Base-by-base conservation (phyloP, 2,329 filamentous ascomycete species). In the Hypoxylon sp. region DNA sequence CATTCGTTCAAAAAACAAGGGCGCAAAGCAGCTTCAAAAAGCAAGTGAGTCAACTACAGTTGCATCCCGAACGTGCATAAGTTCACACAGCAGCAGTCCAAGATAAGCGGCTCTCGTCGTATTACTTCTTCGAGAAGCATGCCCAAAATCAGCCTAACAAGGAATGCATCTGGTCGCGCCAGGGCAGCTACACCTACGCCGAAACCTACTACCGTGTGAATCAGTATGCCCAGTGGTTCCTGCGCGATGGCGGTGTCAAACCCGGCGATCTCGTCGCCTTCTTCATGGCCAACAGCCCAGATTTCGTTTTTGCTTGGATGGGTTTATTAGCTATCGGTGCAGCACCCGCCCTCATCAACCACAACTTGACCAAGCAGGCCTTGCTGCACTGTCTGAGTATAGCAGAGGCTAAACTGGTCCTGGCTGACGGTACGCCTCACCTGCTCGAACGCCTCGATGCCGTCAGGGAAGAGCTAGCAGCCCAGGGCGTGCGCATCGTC, bases 281-380 rank as follows among this genome's bases (percentile, higher is more conserved):
- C 63, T 91, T 90, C 76, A 85, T 92, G 76, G 84, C 83, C 71
- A 93, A 92, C 75, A 86, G 87, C 12, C 83, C 88, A 0, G 89
- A 92, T 59, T 91, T 92, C 70, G 72, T 90, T 7, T 86, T 91
- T 51, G 84, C 85, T 2, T 90, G 89, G 86, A 74, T 92, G 41
- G 90, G 86, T 0, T 78, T 90, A 2, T 86, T 86, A 82, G 84
- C 87, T 8, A 85, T 92, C 59, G 90, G 90, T 2, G 87, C 87
- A 12, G 88, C 88, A 0, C 90, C 90, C 0, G 90, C 90, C 0
- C 84, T 91, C 77, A 89, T 93, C 75, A 93, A 93, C 75, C 87
- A 90, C 74, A 89, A 92, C 73, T 79, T 93, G 6, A 81, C 84
- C 6, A 87, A 86, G 0, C 84, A 89, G 68, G 86, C 89, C 1